Conservation (phyloP, 2,329 filamentous ascomycete species). For the Aspergillus sp. region DNA sequence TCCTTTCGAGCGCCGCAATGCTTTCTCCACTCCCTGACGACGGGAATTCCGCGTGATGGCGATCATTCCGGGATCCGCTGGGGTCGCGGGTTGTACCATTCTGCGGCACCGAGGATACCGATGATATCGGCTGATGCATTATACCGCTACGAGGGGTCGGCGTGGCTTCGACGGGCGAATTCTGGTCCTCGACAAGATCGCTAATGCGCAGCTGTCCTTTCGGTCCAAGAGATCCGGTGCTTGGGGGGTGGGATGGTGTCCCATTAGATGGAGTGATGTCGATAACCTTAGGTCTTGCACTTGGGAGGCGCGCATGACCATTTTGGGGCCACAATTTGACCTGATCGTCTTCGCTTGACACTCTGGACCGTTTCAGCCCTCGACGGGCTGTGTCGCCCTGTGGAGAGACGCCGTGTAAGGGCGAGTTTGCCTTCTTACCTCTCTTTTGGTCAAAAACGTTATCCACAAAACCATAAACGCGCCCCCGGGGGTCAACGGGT, state of each 20-base stretch:
- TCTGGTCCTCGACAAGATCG: slow-evolving; percentile 12
- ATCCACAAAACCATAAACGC: slow-evolving; percentile 36
- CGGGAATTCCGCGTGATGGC: not conserved
- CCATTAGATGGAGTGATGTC: not conserved
- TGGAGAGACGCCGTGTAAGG: slow-evolving; percentile 6
- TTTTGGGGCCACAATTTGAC: not conserved
- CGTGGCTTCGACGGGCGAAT: not conserved
- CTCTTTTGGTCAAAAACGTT: slow-evolving; percentile 40
- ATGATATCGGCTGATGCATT: not conserved
- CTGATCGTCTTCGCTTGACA: not conserved
- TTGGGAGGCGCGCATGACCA: not conserved
- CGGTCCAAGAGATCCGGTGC: not conserved
- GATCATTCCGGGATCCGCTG: not conserved
- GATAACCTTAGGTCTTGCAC: not conserved
- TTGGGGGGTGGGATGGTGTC: not conserved
- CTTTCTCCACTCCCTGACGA: slow-evolving; percentile 5
- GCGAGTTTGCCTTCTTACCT: slow-evolving; percentile 18
- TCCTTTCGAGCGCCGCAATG: slow-evolving; percentile 20
- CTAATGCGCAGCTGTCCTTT: slow-evolving; percentile 11
- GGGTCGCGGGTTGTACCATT: not conserved
- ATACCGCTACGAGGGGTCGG: not conserved
- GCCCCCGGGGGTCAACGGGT: slow-evolving; percentile 32
- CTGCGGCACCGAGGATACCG: not conserved
- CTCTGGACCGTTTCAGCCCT: slow-evolving; percentile 11
- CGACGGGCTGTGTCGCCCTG: not conserved